phyloP scores from a whole-genome alignment of 176 grass and related monocot genomes.

The Bolboschoenus planiculmis region DNA sequence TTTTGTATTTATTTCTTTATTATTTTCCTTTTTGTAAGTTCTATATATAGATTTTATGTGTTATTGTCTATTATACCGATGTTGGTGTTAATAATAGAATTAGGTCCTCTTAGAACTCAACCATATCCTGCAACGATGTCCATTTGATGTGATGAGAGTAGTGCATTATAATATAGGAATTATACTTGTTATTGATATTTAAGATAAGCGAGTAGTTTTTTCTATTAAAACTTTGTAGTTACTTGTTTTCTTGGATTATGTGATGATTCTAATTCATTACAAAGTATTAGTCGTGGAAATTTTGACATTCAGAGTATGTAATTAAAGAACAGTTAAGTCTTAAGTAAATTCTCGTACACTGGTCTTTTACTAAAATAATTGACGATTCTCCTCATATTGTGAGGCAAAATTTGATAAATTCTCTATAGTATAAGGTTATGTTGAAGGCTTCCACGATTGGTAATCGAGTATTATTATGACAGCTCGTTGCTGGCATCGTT shows the following conservation, averaged over 20 bases:
- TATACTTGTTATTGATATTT: not conserved
- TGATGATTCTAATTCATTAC: not conserved
- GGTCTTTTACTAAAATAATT: too few species aligned
- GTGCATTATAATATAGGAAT: not conserved
- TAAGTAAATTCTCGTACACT: too few species aligned
- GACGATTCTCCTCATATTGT: too few species aligned
- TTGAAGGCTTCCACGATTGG: not conserved
- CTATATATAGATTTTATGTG: not conserved
- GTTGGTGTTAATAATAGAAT: slow-evolving; percentile 8
- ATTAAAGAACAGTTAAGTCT: not conserved
- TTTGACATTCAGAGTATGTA: not conserved
- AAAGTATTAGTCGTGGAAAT: not conserved
- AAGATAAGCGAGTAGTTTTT: not conserved
- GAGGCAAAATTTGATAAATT: too few species aligned
- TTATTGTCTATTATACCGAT: not conserved
- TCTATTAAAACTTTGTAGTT: not conserved
- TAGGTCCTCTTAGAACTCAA: not conserved
- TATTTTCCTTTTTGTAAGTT: not conserved
- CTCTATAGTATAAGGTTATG: not conserved
- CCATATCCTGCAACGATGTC: not conserved
- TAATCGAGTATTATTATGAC: not conserved
- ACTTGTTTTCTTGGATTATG: not conserved
- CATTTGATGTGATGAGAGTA: not conserved
- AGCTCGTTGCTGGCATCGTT: not conserved
- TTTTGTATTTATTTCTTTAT: not conserved